A percentile compares a stretch with the other conserved stretches of the same genome.
These are phyloP conservation scores for Pseudofabraea citricarpa DNA, from an alignment of 2,329 filamentous ascomycete genomes.

Conservation along the genomic window DNA sequence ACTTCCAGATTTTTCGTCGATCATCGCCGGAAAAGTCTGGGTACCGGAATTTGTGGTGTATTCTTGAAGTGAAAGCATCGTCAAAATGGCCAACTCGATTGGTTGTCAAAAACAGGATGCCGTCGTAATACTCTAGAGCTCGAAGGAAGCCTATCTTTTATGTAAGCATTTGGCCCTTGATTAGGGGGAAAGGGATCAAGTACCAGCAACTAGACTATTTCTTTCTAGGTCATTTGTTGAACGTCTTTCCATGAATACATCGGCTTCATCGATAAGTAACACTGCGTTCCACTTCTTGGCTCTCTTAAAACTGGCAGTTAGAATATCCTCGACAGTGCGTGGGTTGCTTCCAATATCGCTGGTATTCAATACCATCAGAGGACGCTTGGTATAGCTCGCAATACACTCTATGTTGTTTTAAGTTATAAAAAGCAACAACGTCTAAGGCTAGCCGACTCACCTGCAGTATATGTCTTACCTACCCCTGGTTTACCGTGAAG, in stretches of 20 bases:
- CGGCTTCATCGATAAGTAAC: constrained; percentile 29
- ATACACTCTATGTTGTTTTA: constrained; percentile 26
- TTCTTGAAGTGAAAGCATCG: constrained; percentile 27
- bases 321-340: constrained; percentile 1
- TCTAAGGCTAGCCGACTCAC: constrained; percentile 9
- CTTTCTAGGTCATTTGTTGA: constrained; percentile 19
- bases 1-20: constrained; percentile 19
- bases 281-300: constrained; percentile 22
- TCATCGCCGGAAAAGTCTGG: constrained; percentile 15
- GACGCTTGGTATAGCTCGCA: constrained; percentile 23
- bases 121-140: constrained; percentile 33
- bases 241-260: constrained; percentile 29
- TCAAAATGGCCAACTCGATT: constrained; percentile 32
- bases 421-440: background rate
- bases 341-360: constrained; percentile 23
- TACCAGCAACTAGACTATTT: constrained; percentile 27
- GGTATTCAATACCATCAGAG: constrained; percentile 26
- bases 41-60: constrained; percentile 27
- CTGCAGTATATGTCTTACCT: constrained; percentile 22
- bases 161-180: background rate
- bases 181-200: background rate
- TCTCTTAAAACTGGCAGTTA: constrained; percentile 12
- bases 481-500: constrained; percentile 9
- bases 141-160: constrained; percentile 26
- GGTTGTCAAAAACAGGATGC: constrained; percentile 34